Percentiles rank a stretch among this genome's conserved stretches.
phyloP scores from a whole-genome alignment of 108 stramenopile genomes.

The Hondaea fermentalgiana region DNA sequence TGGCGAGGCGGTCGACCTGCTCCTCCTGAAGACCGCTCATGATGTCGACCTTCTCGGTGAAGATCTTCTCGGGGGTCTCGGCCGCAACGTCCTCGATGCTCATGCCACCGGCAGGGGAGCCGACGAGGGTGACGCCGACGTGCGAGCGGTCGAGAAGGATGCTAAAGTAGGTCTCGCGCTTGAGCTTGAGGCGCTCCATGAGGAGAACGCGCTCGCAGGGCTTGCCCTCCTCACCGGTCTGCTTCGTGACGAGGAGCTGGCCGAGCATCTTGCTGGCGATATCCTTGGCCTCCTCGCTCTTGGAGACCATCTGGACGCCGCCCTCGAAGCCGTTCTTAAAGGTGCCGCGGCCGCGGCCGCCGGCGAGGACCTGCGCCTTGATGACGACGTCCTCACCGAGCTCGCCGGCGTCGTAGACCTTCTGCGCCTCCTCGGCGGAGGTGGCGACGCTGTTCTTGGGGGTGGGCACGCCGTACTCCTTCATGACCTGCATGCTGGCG shows the following conservation, averaged over 20 bases:
- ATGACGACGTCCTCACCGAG: constrained; percentile 53
- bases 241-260: constrained; percentile 68
- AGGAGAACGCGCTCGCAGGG: constrained; percentile 63
- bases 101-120: constrained; percentile 59
- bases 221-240: constrained; percentile 67
- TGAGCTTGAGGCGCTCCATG: constrained; percentile 68
- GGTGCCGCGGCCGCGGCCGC: constrained; percentile 67
- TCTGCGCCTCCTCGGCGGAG: constrained; percentile 37
- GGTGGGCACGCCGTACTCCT: constrained; percentile 50
- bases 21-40: constrained; percentile 54
- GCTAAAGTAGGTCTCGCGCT: constrained; percentile 67
- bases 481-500: constrained; percentile 57
- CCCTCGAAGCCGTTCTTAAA: constrained; percentile 76
- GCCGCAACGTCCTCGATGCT: constrained; percentile 73
- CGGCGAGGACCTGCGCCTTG: constrained; percentile 75
- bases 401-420: background rate
- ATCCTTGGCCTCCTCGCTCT: constrained; percentile 39
- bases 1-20: constrained; percentile 34
- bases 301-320: constrained; percentile 68
- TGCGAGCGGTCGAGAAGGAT: constrained; percentile 66
- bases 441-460: constrained; percentile 42
- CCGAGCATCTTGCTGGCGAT: constrained; percentile 70
- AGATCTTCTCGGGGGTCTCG: constrained; percentile 61
- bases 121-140: constrained; percentile 66
- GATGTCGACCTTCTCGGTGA: constrained; percentile 57